Evolutionary conservation across 2,329 filamentous ascomycete genomes (phyloP), one percentile per base, ranked within the genome.

Genomic region (Neonectria magnoliae): DNA sequence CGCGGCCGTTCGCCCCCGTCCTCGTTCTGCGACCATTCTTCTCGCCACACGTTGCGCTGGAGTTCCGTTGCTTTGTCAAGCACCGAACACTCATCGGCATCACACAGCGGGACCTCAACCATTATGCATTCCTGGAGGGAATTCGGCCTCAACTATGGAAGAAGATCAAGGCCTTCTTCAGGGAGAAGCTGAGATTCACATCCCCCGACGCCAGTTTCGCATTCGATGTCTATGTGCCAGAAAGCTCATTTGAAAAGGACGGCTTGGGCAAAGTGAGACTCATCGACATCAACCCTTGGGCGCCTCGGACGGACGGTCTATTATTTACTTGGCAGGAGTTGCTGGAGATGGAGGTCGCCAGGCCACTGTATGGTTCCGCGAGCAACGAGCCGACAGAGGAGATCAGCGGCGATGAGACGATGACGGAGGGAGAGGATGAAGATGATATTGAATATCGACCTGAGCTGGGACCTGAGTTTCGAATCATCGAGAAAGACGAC

Each of bases 251-350:
- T 16, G 78, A 90, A 14, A 77, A 81, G 27, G 84, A 85, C 29
- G 83, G 91, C 1, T 87, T 97, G 60, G 88, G 93, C 53, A 86
- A 88, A 52, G 92, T 97, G 2, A 92, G 94, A 82, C 83, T 99
- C 11, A 91, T 99, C 53, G 96, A 99, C 76, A 92, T 99, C 75
- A 98, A 98, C 75, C 93, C 96, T 0, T 99, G 95, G 93, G 95
- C 95, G 1, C 87, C 89, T 45, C 85, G 93, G 65, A 99, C 96
- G 0, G 96, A 99, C 80, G 91, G 93, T 5, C 79, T 98, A 48
- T 83, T 98, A 1, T 99, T 97, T 77, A 91, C 90, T 47, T 99
- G 96, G 96, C 77, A 91, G 66, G 95, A 98, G 80, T 84, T 99
- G 44, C 82, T 98, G 63, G 89, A 87, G 0, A 87, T 93, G 81